Percentiles rank a stretch among this genome's conserved stretches.
phyloP scores from a whole-genome alignment of 371 early-diverging fungal genomes.

The Apophysomyces sp. region DNA sequence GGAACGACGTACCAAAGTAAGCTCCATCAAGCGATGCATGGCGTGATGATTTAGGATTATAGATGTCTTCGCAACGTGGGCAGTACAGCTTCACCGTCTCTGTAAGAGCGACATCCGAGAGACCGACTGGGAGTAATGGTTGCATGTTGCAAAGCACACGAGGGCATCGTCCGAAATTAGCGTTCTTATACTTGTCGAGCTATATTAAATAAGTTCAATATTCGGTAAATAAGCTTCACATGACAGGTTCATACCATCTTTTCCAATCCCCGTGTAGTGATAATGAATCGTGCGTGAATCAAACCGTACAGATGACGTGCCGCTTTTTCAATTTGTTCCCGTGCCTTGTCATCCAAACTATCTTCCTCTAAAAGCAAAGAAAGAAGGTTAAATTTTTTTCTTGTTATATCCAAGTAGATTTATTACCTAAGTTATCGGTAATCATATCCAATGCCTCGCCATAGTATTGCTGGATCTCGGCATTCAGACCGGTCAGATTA shows the following conservation, averaged over 20 bases:
- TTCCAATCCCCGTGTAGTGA: slow-evolving; percentile 83
- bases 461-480: slow-evolving; percentile 78
- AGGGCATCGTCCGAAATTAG: slow-evolving; percentile 96
- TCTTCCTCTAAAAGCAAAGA: slow-evolving; percentile 53
- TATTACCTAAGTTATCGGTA: slow-evolving; percentile 76
- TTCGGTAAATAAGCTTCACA: neutral
- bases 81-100: slow-evolving; percentile 92
- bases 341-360: slow-evolving; percentile 63
- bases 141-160: slow-evolving; percentile 87
- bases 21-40: slow-evolving; percentile 93
- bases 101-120: slow-evolving; percentile 81
- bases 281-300: slow-evolving; percentile 92
- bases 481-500: slow-evolving; percentile 91
- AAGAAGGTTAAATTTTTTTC: neutral
- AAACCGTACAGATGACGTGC: slow-evolving; percentile 90
- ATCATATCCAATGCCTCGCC: slow-evolving; percentile 90
- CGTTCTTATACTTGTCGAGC: slow-evolving; percentile 85
- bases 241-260: slow-evolving; percentile 66
- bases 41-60: slow-evolving; percentile 83
- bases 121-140: slow-evolving; percentile 87
- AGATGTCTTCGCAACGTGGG: slow-evolving; percentile 93
- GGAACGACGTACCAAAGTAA: slow-evolving; percentile 97
- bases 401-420: neutral
- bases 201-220: slow-evolving; percentile 12
- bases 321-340: slow-evolving; percentile 71